Conservation (phyloP, 495 filamentous ascomycete species). For the Tuber magnatum region DNA sequence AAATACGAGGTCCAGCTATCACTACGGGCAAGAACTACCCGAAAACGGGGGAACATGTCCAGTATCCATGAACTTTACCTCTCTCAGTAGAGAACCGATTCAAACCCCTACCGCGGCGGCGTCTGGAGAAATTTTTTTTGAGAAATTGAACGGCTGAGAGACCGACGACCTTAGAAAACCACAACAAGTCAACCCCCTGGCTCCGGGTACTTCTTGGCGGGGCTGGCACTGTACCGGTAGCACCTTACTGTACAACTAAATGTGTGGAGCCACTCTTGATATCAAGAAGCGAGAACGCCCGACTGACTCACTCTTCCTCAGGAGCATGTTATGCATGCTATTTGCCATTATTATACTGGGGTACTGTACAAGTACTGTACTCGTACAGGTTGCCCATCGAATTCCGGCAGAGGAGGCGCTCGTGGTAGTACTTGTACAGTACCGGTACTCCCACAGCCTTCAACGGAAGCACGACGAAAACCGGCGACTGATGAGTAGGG, state of each 20-base stretch:
- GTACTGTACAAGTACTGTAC: no score
- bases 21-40: neutral
- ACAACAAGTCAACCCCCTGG: no score
- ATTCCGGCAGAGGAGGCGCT: neutral
- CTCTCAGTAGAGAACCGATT: neutral
- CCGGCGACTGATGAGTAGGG: neutral
- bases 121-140: no score
- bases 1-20: neutral
- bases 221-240: neutral
- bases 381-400: neutral
- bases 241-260: neutral
- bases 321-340: neutral
- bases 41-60: neutral
- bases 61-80: neutral
- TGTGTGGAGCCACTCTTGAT: neutral
- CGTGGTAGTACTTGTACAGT: no score
- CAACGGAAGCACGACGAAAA: neutral
- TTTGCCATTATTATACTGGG: neutral
- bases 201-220: neutral
- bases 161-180: no score
- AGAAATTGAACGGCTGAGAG: no score
- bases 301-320: neutral
- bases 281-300: neutral
- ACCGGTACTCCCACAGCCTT: neutral
- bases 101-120: neutral